phyloP scores from a whole-genome alignment of 306 rosid species.

The Macrotyloma uniflorum region DNA sequence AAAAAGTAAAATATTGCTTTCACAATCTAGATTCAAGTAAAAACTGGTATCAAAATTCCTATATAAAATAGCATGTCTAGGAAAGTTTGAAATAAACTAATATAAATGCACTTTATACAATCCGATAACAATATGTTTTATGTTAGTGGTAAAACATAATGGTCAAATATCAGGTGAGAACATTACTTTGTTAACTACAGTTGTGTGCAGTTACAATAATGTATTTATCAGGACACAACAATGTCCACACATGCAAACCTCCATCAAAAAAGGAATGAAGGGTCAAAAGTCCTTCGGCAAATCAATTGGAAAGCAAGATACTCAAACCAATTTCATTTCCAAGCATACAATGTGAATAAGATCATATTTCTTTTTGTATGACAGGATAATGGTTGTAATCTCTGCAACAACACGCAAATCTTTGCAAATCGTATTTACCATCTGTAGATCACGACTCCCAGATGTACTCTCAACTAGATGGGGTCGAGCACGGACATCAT shows the following conservation, averaged over 20 bases:
- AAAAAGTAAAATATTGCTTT: slow-evolving; percentile 7
- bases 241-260: neutral
- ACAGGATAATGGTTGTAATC: neutral
- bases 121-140: neutral
- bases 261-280: neutral
- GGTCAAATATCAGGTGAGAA: neutral
- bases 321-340: neutral
- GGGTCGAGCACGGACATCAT: slow-evolving; percentile 85
- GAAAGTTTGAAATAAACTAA: slow-evolving; percentile 2
- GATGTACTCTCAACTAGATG: slow-evolving; percentile 71
- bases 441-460: slow-evolving; percentile 88
- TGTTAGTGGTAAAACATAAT: slow-evolving; percentile 8
- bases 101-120: neutral
- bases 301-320: neutral
- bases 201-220: neutral
- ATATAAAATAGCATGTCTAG: neutral
- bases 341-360: neutral
- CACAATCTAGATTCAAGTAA: neutral
- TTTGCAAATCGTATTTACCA: slow-evolving; percentile 49
- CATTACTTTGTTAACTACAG: neutral
- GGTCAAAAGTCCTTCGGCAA: neutral
- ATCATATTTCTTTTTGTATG: neutral
- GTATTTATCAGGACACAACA: neutral
- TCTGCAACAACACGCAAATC: neutral
- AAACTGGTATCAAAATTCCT: neutral